Evolutionary conservation across 73 alveolate genomes (phyloP).

Genomic region (Tetrahymena elliotti): DNA sequence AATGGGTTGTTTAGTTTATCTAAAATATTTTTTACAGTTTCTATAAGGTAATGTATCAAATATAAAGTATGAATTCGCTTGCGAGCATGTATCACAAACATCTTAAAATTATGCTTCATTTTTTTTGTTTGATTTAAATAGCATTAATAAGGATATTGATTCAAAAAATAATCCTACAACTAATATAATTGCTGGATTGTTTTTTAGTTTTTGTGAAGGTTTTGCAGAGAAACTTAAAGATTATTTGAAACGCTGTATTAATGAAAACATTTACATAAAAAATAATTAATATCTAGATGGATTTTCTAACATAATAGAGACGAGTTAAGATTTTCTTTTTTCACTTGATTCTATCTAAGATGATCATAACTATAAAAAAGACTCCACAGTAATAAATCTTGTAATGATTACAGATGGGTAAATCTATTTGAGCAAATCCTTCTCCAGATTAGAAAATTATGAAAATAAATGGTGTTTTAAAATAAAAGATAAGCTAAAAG

Average conservation of each 20-base stretch:
- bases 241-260: neutral
- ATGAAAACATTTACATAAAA: no score
- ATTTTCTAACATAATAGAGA: neutral
- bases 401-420: neutral
- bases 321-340: no score
- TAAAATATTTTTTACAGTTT: neutral
- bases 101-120: neutral
- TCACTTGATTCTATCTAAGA: neutral
- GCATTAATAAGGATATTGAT: neutral
- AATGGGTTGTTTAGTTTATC: neutral
- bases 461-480: neutral
- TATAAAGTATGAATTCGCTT: neutral
- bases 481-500: neutral
- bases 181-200: neutral
- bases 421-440: neutral
- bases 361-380: neutral
- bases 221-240: neutral
- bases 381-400: neutral
- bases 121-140: neutral
- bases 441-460: neutral
- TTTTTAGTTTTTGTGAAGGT: neutral
- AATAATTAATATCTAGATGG: neutral
- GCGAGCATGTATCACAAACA: neutral
- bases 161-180: neutral
- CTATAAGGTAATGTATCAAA: neutral